Evolutionary conservation across 371 early-diverging fungal genomes (phyloP).

Genomic region (Cokeromyces recurvatus): DNA sequence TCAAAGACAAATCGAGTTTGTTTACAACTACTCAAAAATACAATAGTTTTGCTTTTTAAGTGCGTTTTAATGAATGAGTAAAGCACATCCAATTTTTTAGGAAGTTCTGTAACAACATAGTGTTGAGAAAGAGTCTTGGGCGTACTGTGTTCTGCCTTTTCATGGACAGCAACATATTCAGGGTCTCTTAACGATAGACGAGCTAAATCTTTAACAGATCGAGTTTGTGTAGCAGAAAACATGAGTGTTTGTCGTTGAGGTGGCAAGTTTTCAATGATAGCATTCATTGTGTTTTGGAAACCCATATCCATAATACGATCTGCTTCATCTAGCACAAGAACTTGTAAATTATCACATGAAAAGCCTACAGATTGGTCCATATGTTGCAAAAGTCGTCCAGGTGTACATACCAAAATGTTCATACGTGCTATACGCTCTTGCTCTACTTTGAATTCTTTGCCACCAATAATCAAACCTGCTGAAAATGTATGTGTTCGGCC

Average conservation of each 20-base stretch:
- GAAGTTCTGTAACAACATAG: conserved; percentile 78
- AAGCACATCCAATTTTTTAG: conserved; percentile 85
- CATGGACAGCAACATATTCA: conserved; percentile 94
- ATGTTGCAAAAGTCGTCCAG: conserved; percentile 97
- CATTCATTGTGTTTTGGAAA: conserved; percentile 91
- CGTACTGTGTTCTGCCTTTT: conserved; percentile 75
- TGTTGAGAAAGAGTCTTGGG: conserved; percentile 80
- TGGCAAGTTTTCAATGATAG: conserved; percentile 91
- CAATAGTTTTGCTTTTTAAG: conserved; percentile 67
- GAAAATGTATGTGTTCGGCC: conserved; percentile 85
- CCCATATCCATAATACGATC: conserved; percentile 96
- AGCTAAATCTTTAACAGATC: conserved; percentile 90
- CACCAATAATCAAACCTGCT: conserved; percentile 97
- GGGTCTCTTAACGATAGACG: conserved; percentile 86
- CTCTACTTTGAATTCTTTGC: conserved; percentile 88
- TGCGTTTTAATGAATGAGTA: conserved; percentile 93
- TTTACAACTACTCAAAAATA: conserved; percentile 41
- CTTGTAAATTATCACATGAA: conserved; percentile 77
- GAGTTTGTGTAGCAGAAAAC: conserved; percentile 97
- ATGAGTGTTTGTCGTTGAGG: conserved; percentile 85
- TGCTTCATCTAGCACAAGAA: conserved; percentile 97
- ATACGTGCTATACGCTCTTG: conserved; percentile 80
- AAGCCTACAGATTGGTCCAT: conserved; percentile 95
- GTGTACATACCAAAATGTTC: conserved; percentile 97
- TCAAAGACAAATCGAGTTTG: conserved; percentile 85